Evolutionary conservation across 2,329 filamentous ascomycete species (phyloP).

Genomic region (Massarina eburnea): DNA sequence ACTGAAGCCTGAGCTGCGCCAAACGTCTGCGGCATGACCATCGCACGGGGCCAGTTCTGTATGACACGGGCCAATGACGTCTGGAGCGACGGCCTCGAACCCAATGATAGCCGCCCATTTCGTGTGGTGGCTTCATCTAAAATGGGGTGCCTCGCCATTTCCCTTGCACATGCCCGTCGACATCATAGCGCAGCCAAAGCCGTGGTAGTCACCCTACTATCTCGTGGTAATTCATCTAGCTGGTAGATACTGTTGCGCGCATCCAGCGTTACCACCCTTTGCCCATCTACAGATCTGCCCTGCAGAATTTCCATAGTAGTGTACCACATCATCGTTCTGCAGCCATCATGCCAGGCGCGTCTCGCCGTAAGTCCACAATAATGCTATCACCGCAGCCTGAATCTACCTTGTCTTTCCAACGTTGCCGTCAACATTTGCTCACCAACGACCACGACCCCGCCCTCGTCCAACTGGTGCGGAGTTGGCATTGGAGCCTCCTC

Average conservation of each 20-base stretch:
- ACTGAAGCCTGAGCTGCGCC: too few relatives aligned
- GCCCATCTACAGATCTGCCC: background rate
- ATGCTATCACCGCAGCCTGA: background rate
- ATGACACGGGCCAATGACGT: slow-evolving; percentile 27
- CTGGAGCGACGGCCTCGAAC: background rate
- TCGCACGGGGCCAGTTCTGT: background rate
- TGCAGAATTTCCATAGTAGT: background rate
- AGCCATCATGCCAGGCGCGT: background rate
- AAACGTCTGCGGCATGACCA: background rate
- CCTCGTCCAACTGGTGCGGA: slow-evolving; percentile 16
- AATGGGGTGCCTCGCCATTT: slow-evolving; percentile 2
- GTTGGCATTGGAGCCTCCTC: slow-evolving; percentile 9
- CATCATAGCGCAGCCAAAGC: slow-evolving; percentile 18
- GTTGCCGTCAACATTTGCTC: slow-evolving; percentile 8
- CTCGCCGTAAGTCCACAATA: background rate
- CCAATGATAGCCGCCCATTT: background rate
- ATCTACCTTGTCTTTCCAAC: background rate
- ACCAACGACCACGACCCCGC: slow-evolving; percentile 30
- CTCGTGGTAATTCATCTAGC: background rate
- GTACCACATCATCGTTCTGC: slow-evolving; percentile 2
- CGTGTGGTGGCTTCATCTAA: slow-evolving; percentile 2
- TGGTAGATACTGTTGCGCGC: too few relatives aligned
- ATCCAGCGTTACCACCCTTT: too few relatives aligned
- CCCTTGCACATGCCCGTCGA: slow-evolving; percentile 8
- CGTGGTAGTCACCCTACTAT: too few relatives aligned